Percentiles rank a stretch among this genome's conserved stretches.
These are phyloP conservation scores for Zygnema circumcarinatum DNA, from an alignment of 139 green algal genomes.

Conservation along the genomic window DNA sequence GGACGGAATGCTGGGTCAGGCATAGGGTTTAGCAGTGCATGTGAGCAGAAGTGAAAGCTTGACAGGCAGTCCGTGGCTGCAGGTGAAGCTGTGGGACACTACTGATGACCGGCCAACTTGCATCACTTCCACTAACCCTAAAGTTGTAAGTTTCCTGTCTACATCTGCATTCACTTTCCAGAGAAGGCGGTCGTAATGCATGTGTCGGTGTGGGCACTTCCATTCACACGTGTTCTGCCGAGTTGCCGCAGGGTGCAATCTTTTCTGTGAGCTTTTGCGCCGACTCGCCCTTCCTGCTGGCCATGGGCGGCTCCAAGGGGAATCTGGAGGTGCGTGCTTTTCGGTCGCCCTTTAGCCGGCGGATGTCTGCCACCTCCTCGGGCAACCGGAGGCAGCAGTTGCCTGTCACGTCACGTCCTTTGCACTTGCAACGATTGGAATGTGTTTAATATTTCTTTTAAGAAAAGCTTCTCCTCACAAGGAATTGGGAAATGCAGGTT, in stretches of 20 bases:
- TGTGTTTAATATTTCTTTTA: too few relatives aligned
- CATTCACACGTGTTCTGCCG: too few relatives aligned
- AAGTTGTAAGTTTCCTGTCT: conserved; percentile 48
- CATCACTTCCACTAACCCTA: conserved; percentile 75
- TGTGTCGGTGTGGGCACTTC: too few relatives aligned
- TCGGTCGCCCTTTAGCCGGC: neutral
- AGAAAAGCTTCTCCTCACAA: too few relatives aligned
- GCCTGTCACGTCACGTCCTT: neutral
- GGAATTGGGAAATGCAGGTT: neutral
- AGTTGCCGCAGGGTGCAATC: conserved; percentile 30
- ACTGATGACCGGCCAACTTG: conserved; percentile 65
- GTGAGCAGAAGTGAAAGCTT: too few relatives aligned
- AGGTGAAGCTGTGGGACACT: conserved; percentile 93
- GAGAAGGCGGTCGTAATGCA: too few relatives aligned
- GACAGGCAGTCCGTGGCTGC: too few relatives aligned
- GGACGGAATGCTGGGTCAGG: too few relatives aligned
- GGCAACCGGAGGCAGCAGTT: neutral
- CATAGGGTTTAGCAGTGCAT: too few relatives aligned
- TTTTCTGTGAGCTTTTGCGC: conserved; percentile 50
- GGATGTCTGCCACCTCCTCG: neutral
- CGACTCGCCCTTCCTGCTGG: conserved; percentile 56
- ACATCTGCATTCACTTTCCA: too few relatives aligned
- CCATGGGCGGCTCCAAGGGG: conserved; percentile 59
- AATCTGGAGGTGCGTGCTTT: conserved; percentile 42
- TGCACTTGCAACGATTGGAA: neutral